Conservation (phyloP, 2,329 filamentous ascomycete genomes). For the Xylariaceae sp. region DNA sequence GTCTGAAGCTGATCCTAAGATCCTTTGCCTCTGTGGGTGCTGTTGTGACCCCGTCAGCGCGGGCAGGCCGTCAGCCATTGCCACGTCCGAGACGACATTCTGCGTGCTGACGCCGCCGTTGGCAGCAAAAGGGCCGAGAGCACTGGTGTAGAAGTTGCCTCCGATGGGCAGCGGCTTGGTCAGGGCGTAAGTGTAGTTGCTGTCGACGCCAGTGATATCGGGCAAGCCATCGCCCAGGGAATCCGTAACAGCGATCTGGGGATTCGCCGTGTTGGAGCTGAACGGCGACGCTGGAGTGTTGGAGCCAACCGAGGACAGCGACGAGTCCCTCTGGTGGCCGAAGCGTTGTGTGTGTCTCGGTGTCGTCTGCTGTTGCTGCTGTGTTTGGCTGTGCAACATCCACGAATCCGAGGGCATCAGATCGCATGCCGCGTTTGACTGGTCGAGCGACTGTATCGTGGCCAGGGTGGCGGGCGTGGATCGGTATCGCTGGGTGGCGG, state of each 20-base stretch:
- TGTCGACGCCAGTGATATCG: constrained; percentile 41
- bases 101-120: constrained; percentile 28
- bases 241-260: constrained; percentile 56
- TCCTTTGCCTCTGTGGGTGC: constrained; percentile 33
- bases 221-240: constrained; percentile 45
- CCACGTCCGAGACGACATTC: constrained; percentile 13
- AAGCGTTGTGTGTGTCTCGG: constrained; percentile 33
- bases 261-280: constrained; percentile 53
- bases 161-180: constrained; percentile 41
- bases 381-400: constrained; percentile 25
- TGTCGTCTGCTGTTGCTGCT: constrained; percentile 20
- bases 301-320: constrained; percentile 59
- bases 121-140: constrained; percentile 28
- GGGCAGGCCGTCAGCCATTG: constrained; percentile 14
- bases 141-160: constrained; percentile 38
- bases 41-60: constrained; percentile 21
- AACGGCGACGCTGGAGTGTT: constrained; percentile 60
- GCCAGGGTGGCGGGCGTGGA: constrained; percentile 11
- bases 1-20: constrained; percentile 46
- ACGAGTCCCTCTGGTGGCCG: constrained; percentile 59
- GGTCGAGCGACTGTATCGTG: constrained; percentile 13
- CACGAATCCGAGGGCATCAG: constrained; percentile 34
- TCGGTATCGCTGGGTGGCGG: constrained; percentile 27
- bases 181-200: constrained; percentile 42
- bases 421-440: constrained; percentile 25